Evolutionary conservation across 305 asterid species (phyloP), one percentile per base, ranked within the genome.

Genomic region (Fraxinus angustifolia): DNA sequence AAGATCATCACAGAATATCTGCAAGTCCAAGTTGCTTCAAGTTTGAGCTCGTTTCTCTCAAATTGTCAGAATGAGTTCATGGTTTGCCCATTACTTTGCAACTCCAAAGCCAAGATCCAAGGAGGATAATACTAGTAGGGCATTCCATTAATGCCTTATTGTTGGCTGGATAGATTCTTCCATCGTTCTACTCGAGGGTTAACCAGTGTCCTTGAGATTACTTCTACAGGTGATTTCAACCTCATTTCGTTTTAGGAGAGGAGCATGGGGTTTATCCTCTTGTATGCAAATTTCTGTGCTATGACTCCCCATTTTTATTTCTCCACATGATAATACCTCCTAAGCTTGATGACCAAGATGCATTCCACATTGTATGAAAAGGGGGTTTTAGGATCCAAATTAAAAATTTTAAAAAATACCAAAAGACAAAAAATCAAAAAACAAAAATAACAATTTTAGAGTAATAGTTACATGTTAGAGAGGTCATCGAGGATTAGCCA

Each of bases 381-480:
- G 62, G 62, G 23, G 8, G 7, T 53, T 53, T n/a, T n/a, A n/a
- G n/a, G n/a, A n/a, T n/a, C n/a, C n/a, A n/a, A n/a, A n/a, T n/a
- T n/a, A n/a, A n/a, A n/a, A n/a, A n/a, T n/a, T n/a, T n/a, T n/a
- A n/a, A n/a, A n/a, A n/a, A n/a, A n/a, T n/a, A n/a, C n/a, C n/a
- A n/a, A n/a, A n/a, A 42, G 14, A n/a, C n/a, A 31, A 21, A 35
- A 23, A 23, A 31, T 3, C 3, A 28, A 78, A 53, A 19, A 56
- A 81, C 38, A 45, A 45, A 45, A 12, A 12, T 2, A 67, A 68
- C 31, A 50, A 40, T 35, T 23, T 67, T 45, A 31, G 5, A 35
- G 28, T 50, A 79, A 74, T 79, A 86, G 81, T 84, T 86, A 81
- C 89, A 84, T 62, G 68, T 86, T 79, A 76, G 77, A 56, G 60